Base-by-base conservation (phyloP, 768 basidiomycete species). In the Hericium erinaceus region DNA sequence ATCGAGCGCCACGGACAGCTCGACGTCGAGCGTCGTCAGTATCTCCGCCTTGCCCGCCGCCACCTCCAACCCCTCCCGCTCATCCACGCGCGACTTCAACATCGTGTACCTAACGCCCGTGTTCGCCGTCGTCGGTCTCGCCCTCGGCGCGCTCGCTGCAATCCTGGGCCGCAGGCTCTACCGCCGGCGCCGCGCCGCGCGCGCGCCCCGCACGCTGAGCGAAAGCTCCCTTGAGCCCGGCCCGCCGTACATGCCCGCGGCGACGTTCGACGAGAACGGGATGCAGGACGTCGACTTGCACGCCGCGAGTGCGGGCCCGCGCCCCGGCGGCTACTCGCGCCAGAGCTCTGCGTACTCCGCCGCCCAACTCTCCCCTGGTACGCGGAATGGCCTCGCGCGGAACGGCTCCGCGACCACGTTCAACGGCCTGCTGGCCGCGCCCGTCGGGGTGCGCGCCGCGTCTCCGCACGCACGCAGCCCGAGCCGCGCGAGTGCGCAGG, bases 31-130 rank as follows among this genome's bases (percentile, higher is more conserved):
- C 0, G 18, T 65, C 22, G 59, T 62, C 22, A 55, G 60, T 13
- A 65, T 66, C 40, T 63, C 68, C 16, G 69, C 67, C 3, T 58
- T 67, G 2, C 67, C 70, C 2, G 66, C 69, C 6, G 58, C 61
- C 1, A 63, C 46, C 26, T 57, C 60, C 22, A 57, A 26, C 15
- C 55, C 33, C 16, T 39, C 20, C 54, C 65, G n/a, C 50, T 59
- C 26, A 57, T 63, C 2, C 16, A 24, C 12, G 22, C 46, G 39
- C 4, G 37, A 46, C n/a, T 69, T 70, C 58, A 61, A 69, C n/a
- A 38, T 64, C 4, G 61, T 62, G 10, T 69, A 68, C 49, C 68
- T 71, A 13, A 61, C 67, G 1, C 67, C 69, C 0, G 46, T 72
- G 12, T 71, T 71, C 33, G 64, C 64, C 3, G 54, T 61, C 1